These are phyloP conservation scores for Lithocarpus polystachyus DNA, from an alignment of 306 rosid species.

Conservation along the genomic window DNA sequence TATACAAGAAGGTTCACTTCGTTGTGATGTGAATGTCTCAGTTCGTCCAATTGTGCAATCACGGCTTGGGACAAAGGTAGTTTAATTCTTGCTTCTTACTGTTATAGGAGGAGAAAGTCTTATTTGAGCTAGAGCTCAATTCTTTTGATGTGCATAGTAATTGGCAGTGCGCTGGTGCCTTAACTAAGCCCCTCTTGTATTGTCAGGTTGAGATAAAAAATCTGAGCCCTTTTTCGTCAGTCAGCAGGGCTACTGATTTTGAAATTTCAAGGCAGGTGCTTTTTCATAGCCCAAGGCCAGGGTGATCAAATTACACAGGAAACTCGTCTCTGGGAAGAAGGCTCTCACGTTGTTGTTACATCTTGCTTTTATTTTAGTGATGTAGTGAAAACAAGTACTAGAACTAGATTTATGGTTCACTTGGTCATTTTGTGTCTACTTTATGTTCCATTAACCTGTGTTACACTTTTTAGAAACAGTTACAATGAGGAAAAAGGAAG, in stretches of 20 bases:
- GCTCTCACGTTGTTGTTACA: constrained; percentile 63
- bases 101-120: too few species aligned
- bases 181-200: constrained; percentile 21
- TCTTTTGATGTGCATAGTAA: background rate
- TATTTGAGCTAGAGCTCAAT: too few species aligned
- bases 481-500: constrained; percentile 98
- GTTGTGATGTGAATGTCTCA: constrained; percentile 91
- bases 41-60: constrained; percentile 82
- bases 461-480: constrained; percentile 60
- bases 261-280: constrained; percentile 83
- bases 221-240: constrained; percentile 81
- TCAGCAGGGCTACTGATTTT: constrained; percentile 86
- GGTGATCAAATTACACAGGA: constrained; percentile 81
- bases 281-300: constrained; percentile 72
- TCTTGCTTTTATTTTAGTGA: constrained; percentile 27
- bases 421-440: constrained; percentile 24
- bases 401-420: constrained; percentile 5
- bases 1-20: constrained; percentile 98
- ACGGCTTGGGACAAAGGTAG: constrained; percentile 82
- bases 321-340: constrained; percentile 94
- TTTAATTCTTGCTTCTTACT: background rate
- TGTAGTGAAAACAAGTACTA: constrained; percentile 13
- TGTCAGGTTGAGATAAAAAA: constrained; percentile 95
- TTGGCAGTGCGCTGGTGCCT: background rate
- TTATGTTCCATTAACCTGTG: constrained; percentile 21